phyloP scores from a whole-genome alignment of 345 rosid genomes.

The Mangifera indica region DNA sequence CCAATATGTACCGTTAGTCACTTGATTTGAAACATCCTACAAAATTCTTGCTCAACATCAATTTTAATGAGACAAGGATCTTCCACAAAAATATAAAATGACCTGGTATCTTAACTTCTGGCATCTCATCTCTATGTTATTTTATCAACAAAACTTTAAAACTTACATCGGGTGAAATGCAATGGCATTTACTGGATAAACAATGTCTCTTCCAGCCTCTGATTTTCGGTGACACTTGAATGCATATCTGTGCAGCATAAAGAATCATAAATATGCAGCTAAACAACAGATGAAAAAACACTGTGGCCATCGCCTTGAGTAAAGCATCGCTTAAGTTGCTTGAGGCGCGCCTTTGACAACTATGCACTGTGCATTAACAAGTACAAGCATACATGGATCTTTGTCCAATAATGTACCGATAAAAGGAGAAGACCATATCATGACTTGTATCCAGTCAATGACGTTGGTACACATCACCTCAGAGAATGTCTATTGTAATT shows the following conservation, averaged over 20 bases:
- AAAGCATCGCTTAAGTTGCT: no score
- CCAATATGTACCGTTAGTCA: neutral
- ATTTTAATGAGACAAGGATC: neutral
- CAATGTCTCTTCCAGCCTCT: conserved; percentile 95
- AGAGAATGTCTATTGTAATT: neutral
- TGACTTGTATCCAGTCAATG: neutral
- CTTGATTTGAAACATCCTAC: neutral
- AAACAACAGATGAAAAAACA: conserved; percentile 6
- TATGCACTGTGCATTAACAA: neutral
- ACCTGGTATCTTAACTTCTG: no score
- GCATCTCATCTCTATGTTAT: no score
- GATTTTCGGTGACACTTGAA: conserved; percentile 98
- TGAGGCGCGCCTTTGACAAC: no score
- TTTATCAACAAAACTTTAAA: neutral
- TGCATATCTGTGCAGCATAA: conserved; percentile 67
- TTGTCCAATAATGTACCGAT: neutral
- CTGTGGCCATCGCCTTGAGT: no score
- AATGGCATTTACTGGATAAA: conserved; percentile 91
- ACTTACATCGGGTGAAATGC: conserved; percentile 99
- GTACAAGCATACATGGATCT: neutral
- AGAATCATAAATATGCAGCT: conserved; percentile 5
- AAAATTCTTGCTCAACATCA: neutral
- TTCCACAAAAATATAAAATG: neutral
- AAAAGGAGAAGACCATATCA: neutral
- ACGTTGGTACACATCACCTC: neutral